Base-by-base conservation (phyloP, 2,329 filamentous ascomycete species). In the Chaetomium olivaceum region DNA sequence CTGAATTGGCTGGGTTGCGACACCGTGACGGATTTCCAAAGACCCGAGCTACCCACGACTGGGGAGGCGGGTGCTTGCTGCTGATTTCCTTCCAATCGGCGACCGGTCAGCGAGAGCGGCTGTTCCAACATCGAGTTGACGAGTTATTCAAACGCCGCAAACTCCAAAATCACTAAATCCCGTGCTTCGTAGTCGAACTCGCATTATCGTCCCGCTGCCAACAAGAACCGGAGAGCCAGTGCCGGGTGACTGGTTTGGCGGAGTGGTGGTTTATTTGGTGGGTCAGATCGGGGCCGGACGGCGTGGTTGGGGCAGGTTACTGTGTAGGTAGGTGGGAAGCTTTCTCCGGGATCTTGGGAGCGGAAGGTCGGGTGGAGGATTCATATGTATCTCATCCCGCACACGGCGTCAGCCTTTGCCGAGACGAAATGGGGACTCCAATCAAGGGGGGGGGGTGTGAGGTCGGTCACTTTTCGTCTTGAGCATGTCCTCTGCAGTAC, bases 331-430 rank as follows among this genome's bases (percentile, higher is more conserved):
- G 63, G 62, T 60, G 67, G 63, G 58, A 67, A 67, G 67, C 62
- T 57, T 66, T 66, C 66, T 69, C 68, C 69, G 66, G 64, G 68
- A 61, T 65, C 62, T 68, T 73, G 70, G 69, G 69, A 71, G 64
- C 60, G 60, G 50, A 55, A 62, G 39, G 39, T 43, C 39, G 39
- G 59, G 67, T 58, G 68, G 66, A 68, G 67, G 66, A 68, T 71
- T 72, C 69, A 72, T 72, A 72, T 69, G 64, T 52, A 29, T 69
- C 66, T 58, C 51, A 50, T 59, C 64, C 54, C 54, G 16, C 66
- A 66, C 62, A 64, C 62, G 62, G 69, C 66, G 36, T 36, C 50
- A 62, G 65, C 59, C 62, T 65, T 25, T 62, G 65, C 62, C 65
- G 62, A 64, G 54, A 58, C 14, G 46, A 50, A 36, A 50, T 46